Evolutionary conservation across 116 monocot species (phyloP).

Genomic region (Dioscorea cayenensis): DNA sequence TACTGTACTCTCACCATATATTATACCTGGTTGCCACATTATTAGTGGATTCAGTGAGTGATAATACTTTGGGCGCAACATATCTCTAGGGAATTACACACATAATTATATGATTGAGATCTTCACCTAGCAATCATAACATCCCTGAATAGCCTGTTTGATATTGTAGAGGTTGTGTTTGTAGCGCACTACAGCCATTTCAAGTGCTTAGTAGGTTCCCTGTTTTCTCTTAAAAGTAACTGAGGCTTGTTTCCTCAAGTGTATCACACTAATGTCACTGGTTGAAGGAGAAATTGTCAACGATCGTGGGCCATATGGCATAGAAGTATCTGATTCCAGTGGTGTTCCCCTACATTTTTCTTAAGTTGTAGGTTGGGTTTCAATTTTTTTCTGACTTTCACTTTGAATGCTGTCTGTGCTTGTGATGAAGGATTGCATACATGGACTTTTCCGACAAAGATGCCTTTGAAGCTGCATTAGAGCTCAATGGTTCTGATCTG

Average conservation of each 20-base stretch:
- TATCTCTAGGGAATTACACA: too few relatives aligned
- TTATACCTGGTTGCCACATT: too few relatives aligned
- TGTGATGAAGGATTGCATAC: constrained; percentile 59
- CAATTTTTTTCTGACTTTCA: not conserved
- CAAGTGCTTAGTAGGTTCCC: too few relatives aligned
- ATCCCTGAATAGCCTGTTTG: too few relatives aligned
- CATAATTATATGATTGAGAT: too few relatives aligned
- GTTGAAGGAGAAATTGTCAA: not conserved
- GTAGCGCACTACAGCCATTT: too few relatives aligned
- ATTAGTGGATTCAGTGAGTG: too few relatives aligned
- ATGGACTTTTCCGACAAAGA: constrained; percentile 58
- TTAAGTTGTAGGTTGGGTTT: not conserved
- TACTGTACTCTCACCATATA: too few relatives aligned
- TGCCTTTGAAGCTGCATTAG: constrained; percentile 20
- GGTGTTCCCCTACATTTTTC: not conserved
- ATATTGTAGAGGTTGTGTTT: too few relatives aligned
- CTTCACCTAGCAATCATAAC: too few relatives aligned
- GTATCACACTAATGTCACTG: not conserved
- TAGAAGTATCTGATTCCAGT: not conserved
- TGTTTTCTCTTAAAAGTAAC: not conserved
- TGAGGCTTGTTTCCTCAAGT: not conserved
- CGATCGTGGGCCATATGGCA: too few relatives aligned
- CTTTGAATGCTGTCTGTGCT: not conserved
- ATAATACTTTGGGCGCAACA: too few relatives aligned
- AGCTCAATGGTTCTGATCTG: constrained; percentile 38